Conservation (phyloP, 495 filamentous ascomycete species). For the Tuber umbilicatum region DNA sequence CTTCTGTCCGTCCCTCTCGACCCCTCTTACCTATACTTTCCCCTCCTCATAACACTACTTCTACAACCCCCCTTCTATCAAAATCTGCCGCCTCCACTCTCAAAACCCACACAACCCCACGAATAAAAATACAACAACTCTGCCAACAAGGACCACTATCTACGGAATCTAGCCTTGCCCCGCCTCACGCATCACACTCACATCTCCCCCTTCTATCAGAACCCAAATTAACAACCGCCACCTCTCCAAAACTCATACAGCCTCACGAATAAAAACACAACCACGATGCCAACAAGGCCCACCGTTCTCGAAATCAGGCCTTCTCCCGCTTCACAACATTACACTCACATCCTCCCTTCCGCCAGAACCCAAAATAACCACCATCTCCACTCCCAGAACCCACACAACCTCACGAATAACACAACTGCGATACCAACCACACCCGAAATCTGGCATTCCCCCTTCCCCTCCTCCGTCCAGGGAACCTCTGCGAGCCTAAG, state of each 20-base stretch:
- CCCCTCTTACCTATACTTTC: not conserved
- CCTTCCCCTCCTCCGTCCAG: not conserved
- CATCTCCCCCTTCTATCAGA: not conserved
- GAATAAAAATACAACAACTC: not conserved
- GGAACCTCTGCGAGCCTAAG: not conserved
- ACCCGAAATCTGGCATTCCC: not conserved
- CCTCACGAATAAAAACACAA: not conserved
- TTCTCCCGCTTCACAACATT: not conserved
- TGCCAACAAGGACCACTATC: no score
- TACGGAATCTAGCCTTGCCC: no score
- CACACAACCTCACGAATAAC: not conserved
- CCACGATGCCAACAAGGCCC: not conserved
- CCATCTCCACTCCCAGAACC: not conserved
- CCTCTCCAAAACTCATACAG: not conserved
- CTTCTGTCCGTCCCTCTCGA: not conserved
- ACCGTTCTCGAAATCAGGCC: not conserved
- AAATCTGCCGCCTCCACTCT: not conserved
- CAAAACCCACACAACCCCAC: not conserved
- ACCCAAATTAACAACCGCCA: not conserved
- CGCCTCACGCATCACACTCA: not conserved
- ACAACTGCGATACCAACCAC: not conserved
- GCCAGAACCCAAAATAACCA: not conserved
- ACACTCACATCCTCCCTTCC: not conserved
- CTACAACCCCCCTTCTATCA: no score
- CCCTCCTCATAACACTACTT: no score